Evolutionary conservation across 768 basidiomycete genomes (phyloP), one percentile per base, ranked within the genome.

Genomic region (Lactarius pseudohatsudake): DNA sequence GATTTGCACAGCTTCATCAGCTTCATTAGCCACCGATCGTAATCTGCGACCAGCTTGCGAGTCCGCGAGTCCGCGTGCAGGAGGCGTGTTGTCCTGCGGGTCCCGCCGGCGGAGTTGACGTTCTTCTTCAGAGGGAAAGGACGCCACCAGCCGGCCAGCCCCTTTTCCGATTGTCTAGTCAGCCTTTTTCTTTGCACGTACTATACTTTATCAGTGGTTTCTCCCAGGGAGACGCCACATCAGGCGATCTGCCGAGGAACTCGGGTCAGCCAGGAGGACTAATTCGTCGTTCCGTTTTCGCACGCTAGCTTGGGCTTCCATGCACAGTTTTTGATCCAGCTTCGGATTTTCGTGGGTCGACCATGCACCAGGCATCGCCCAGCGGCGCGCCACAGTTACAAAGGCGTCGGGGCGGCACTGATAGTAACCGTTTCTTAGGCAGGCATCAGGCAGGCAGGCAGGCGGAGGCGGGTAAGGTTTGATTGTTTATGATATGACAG

Each of bases 1-100:
- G 60, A 57, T 59, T 62, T 55, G 40, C 65, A 66, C 65, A 26
- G 45, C 65, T 50, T 38, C 45, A 28, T 34, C 60, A 26, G 36
- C 65, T 50, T 38, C 32, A 34, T 16, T 47, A 55, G 30, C 57
- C 61, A 56, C 66, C 66, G 66, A 67, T 67, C 66, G 66, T 67
- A 63, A 67, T 67, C 50, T 67, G 50, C 50, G 57, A 54, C 55
- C 28, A 11, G 28, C 38, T 20, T 11, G 16, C 3, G 55, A 13
- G 30, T 26, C 36, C 38, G 36, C 34, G 57, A 58, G 34, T 18
- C 34, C 36, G 57, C 15, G 20, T n/a, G 34, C 18, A 32, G 20
- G 57, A 10, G 13, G 57, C 36, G 34, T 22, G 38, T n/a, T 13
- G 36, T 57, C 56, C 56, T 34, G 56, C 30, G 56, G 56, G 28